These are phyloP conservation scores for Plantago lanceolata DNA, from an alignment of 305 asterid genomes.

Conservation along the genomic window DNA sequence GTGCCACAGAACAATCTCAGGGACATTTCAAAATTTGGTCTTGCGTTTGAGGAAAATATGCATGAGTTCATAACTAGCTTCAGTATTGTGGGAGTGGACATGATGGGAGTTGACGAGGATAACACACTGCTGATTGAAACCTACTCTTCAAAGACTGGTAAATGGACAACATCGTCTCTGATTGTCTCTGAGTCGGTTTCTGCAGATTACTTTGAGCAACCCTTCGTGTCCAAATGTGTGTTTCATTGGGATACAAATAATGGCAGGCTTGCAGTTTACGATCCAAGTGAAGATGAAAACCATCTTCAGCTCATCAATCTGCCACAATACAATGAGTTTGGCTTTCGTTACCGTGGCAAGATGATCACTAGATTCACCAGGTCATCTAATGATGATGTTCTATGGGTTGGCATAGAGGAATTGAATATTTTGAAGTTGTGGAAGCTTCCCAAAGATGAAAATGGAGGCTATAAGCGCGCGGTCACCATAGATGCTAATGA, in stretches of 20 bases:
- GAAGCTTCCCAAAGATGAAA: constrained; percentile 4
- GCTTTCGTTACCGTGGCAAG: no score
- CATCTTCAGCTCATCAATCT: background rate
- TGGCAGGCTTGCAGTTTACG: background rate
- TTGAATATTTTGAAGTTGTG: background rate
- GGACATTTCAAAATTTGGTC: background rate
- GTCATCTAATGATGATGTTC: background rate
- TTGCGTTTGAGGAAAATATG: background rate
- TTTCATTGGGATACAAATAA: background rate
- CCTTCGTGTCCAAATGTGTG: background rate
- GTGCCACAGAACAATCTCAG: background rate
- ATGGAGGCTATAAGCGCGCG: background rate
- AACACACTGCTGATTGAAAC: background rate
- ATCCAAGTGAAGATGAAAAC: background rate
- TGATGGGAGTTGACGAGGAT: no score
- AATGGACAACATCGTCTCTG: background rate
- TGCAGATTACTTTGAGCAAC: no score
- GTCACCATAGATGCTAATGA: background rate
- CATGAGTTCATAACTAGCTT: background rate
- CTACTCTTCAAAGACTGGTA: constrained; percentile 1
- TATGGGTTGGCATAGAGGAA: background rate
- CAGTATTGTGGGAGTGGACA: background rate
- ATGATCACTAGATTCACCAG: no score
- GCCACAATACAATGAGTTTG: background rate
- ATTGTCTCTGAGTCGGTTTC: background rate